Evolutionary conservation across 345 rosid species (phyloP).

Genomic region (Acer negundo): DNA sequence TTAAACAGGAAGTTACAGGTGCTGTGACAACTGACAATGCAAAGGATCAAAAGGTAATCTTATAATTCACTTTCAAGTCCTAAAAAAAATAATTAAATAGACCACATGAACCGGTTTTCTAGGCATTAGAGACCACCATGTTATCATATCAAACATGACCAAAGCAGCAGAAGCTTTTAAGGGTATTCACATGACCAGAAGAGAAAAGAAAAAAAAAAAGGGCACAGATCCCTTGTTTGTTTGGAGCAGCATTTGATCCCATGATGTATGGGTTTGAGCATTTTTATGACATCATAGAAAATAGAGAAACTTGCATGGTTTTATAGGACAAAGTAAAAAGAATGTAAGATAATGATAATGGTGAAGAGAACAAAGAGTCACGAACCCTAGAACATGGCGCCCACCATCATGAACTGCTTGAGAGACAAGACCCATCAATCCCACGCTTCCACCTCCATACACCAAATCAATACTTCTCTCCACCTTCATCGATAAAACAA

Average conservation of each 20-base stretch:
- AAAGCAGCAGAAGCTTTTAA: neutral
- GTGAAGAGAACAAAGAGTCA: constrained; percentile 21
- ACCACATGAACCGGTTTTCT: neutral
- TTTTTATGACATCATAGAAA: constrained; percentile 24
- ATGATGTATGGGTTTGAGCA: constrained; percentile 41
- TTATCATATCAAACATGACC: constrained; percentile 9
- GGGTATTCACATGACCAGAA: neutral
- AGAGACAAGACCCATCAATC: constrained; percentile 97
- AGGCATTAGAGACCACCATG: constrained; percentile 10
- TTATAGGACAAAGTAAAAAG: neutral
- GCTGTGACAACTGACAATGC: constrained; percentile 23
- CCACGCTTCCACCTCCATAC: constrained; percentile 98
- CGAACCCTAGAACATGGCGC: constrained; percentile 96
- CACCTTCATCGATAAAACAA: constrained; percentile 64
- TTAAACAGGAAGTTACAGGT: constrained; percentile 17
- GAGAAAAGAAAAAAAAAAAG: neutral
- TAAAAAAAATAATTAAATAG: neutral
- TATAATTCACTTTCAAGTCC: constrained; percentile 2
- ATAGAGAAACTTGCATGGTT: constrained; percentile 31
- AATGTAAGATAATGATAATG: neutral
- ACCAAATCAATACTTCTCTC: constrained; percentile 94
- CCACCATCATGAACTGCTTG: constrained; percentile 99
- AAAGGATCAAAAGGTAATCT: constrained; percentile 19
- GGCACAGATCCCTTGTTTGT: constrained; percentile 14
- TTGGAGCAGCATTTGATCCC: constrained; percentile 48